These are phyloP conservation scores for Aristolochia contorta DNA, from an alignment of 164 flowering plant genomes.

Conservation along the genomic window DNA sequence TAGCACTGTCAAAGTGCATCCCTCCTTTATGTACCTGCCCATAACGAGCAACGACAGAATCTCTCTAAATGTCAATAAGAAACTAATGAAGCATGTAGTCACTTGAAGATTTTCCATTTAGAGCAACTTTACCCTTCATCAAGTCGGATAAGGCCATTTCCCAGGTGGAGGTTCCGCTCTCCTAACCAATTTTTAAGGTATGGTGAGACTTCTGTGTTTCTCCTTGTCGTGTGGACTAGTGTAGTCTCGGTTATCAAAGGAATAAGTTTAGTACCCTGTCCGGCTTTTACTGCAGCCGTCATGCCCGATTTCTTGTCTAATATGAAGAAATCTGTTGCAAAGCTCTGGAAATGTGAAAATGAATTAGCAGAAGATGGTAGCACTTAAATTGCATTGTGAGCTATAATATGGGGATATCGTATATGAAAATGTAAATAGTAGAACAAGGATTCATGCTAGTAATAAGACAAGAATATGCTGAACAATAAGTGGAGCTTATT, in stretches of 20 bases:
- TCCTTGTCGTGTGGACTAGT: slow-evolving; percentile 36
- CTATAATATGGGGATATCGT: too few species aligned
- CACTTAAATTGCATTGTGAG: too few species aligned
- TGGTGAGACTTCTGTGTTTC: slow-evolving; percentile 30
- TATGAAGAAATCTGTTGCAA: slow-evolving; percentile 53
- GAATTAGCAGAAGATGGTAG: too few species aligned
- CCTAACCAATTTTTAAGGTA: slow-evolving; percentile 46
- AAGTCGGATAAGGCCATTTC: slow-evolving; percentile 33
- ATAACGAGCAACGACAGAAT: neutral
- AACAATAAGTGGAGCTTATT: too few species aligned
- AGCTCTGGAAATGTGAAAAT: slow-evolving; percentile 34
- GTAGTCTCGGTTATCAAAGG: slow-evolving; percentile 41
- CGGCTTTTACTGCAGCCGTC: slow-evolving; percentile 57
- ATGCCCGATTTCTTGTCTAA: slow-evolving; percentile 50
- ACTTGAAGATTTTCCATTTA: neutral
- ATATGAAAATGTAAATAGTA: too few species aligned
- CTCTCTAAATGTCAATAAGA: neutral
- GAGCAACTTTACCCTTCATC: slow-evolving; percentile 46
- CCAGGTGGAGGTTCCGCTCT: slow-evolving; percentile 41
- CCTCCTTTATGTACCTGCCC: slow-evolving; percentile 55
- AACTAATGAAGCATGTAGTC: neutral
- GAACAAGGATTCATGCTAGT: too few species aligned
- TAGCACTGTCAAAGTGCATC: slow-evolving; percentile 37
- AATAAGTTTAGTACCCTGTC: slow-evolving; percentile 36
- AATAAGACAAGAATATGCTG: too few species aligned